Base-by-base conservation (phyloP, 768 basidiomycete genomes). In the Suillus hirtellus region DNA sequence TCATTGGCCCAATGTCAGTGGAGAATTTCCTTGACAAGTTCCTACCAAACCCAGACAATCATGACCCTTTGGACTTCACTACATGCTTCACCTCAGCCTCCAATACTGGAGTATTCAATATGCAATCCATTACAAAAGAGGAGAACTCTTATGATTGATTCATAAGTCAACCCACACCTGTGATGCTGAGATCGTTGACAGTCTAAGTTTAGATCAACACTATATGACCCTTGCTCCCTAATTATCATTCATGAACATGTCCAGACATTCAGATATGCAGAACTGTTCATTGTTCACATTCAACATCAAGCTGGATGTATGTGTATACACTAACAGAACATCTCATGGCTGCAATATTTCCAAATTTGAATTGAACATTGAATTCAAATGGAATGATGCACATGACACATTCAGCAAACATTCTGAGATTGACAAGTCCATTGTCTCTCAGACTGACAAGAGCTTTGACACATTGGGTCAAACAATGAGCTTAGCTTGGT, bases 1-100 rank as follows among this genome's bases (percentile, higher is more conserved):
- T 65, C 6, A 38, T 62, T 49, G 55, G 64, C 27, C 64, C 56
- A 7, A 62, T 65, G 60, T 56, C 60, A 44, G 31, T 38, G 12
- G 43, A 52, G 49, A 38, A 50, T 4, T 65, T 65, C 40, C 56
- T 65, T 2, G 46, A 62, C 2, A 49, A 27, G 11, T 62, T 65
- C 40, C 60, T 65, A 11, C 64, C 56, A 21, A 46, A 46, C 10
- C 44, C 44, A n/a, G 10, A n/a, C n/a, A 9, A 46, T 21, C n/a
- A 46, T 46, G 44, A 46, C 44, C 9, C 44, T n/a, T n/a, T 7
- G 2, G 17, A 10, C 15, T 59, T 34, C 24, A 17, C 17, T 35
- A 27, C 27, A 2, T 2, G 2, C 27, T 27, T 27, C 27, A 27
- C 27, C 27, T 42, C 14, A 2, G 42, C 38, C n/a, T 58, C 52